Conservation (phyloP, 345 rosid species). For the Salix dunnii region DNA sequence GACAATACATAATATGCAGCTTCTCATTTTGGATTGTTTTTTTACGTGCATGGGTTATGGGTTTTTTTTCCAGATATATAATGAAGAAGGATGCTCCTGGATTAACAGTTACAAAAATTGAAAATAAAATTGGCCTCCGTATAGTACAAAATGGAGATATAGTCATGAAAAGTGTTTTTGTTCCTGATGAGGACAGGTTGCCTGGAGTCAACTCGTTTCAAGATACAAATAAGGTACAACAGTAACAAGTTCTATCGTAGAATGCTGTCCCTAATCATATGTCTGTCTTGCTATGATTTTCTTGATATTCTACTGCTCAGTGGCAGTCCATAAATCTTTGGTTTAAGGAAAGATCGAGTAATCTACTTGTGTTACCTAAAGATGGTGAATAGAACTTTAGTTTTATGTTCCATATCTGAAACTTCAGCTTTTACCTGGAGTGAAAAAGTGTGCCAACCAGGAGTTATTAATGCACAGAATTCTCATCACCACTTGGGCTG, state of each 20-base stretch:
- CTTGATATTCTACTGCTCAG: not conserved
- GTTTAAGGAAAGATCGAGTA: not conserved
- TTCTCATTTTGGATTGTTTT: not conserved
- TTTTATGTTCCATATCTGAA: not conserved
- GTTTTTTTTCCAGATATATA: slow-evolving; percentile 47
- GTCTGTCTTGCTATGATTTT: not conserved
- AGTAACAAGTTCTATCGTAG: slow-evolving; percentile 3
- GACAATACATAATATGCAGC: not conserved
- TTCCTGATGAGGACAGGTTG: slow-evolving; percentile 81
- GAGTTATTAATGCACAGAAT: not conserved
- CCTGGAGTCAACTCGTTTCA: slow-evolving; percentile 88
- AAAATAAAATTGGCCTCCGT: slow-evolving; percentile 86
- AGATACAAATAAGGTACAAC: slow-evolving; percentile 79
- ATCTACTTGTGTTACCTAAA: not conserved
- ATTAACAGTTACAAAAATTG: slow-evolving; percentile 72
- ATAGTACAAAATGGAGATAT: slow-evolving; percentile 98
- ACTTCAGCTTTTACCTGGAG: not conserved
- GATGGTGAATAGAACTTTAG: not conserved
- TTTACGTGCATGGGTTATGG: not conserved
- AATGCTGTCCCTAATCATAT: not conserved
- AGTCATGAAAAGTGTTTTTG: slow-evolving; percentile 65
- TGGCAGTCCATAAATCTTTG: not conserved
- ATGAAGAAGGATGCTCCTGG: slow-evolving; percentile 94
- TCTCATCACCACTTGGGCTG: not conserved
- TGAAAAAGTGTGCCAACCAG: not conserved